A percentile compares a stretch with the other conserved stretches of the same genome.
Evolutionary conservation across 176 grass and related monocot genomes (phyloP).

Genomic region (Avena insularis): DNA sequence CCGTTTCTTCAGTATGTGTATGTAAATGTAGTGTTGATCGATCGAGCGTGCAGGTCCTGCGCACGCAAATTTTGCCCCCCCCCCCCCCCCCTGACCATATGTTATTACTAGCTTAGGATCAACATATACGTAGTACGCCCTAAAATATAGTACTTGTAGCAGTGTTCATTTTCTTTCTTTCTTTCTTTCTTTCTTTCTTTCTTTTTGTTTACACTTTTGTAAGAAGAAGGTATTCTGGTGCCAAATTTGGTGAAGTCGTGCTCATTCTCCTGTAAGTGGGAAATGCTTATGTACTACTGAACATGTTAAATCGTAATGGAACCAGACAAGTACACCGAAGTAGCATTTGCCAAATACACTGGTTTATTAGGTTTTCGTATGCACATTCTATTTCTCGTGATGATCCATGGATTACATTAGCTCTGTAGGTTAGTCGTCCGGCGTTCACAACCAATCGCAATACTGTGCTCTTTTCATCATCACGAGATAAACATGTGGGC

Average conservation of each 20-base stretch:
- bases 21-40: constrained; percentile 19
- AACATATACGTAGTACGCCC: constrained; percentile 32
- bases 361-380: not conserved
- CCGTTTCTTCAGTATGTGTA: constrained; percentile 25
- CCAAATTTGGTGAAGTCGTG: not conserved
- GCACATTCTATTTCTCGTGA: not conserved
- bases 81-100: constrained; percentile 14
- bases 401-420: not conserved
- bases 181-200: constrained; percentile 3
- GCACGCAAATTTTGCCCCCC: constrained; percentile 52
- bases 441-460: not conserved
- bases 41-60: constrained; percentile 36
- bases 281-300: constrained; percentile 17
- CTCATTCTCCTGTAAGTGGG: constrained; percentile 38
- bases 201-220: constrained; percentile 11
- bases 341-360: constrained; percentile 25
- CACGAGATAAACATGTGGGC: too few species aligned
- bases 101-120: constrained; percentile 28
- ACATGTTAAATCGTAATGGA: not conserved
- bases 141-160: constrained; percentile 24
- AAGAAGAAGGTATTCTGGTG: constrained; percentile 37
- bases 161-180: not conserved
- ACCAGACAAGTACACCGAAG: constrained; percentile 18
- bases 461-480: too few species aligned
- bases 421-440: not conserved